A percentile compares a stretch with the other conserved stretches of the same genome.
phyloP scores from a whole-genome alignment of 805 yeast genomes.

The Myxozyma udenii region DNA sequence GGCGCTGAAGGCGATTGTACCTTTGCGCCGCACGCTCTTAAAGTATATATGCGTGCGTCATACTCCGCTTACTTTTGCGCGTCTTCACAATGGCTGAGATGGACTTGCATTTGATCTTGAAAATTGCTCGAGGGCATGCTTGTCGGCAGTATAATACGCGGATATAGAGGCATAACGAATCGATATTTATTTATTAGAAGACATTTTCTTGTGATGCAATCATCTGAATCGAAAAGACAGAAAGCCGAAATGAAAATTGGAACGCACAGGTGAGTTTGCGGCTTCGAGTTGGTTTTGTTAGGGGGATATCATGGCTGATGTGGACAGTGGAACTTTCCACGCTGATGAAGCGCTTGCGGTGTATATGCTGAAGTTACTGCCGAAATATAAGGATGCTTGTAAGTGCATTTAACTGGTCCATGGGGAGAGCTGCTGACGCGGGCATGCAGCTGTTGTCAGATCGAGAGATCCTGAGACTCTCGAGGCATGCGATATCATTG shows the following conservation, averaged over 20 bases:
- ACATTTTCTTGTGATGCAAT: background rate
- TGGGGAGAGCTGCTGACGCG: slow-evolving; percentile 47
- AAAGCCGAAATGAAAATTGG: slow-evolving; percentile 27
- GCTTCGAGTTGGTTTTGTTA: background rate
- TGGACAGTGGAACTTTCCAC: slow-evolving; percentile 75
- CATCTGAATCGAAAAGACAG: slow-evolving; percentile 11
- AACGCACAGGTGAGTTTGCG: slow-evolving; percentile 21
- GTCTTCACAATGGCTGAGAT: too few relatives aligned
- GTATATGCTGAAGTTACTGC: slow-evolving; percentile 70
- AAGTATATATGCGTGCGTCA: too few relatives aligned
- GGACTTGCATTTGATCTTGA: too few relatives aligned
- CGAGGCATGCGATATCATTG: slow-evolving; percentile 86
- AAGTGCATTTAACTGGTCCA: background rate
- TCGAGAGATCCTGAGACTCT: slow-evolving; percentile 79
- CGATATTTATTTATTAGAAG: too few relatives aligned
- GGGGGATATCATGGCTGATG: background rate
- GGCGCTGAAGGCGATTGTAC: too few relatives aligned
- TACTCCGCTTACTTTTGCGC: too few relatives aligned
- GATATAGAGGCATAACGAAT: too few relatives aligned
- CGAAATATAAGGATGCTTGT: slow-evolving; percentile 59
- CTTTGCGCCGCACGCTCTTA: too few relatives aligned
- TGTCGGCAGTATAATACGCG: too few relatives aligned
- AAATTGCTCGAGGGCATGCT: too few relatives aligned
- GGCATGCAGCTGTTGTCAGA: slow-evolving; percentile 55
- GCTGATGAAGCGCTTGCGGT: slow-evolving; percentile 97